These are phyloP conservation scores for Penicillium egyptiacum DNA, from an alignment of 495 filamentous ascomycete species.

Conservation along the genomic window DNA sequence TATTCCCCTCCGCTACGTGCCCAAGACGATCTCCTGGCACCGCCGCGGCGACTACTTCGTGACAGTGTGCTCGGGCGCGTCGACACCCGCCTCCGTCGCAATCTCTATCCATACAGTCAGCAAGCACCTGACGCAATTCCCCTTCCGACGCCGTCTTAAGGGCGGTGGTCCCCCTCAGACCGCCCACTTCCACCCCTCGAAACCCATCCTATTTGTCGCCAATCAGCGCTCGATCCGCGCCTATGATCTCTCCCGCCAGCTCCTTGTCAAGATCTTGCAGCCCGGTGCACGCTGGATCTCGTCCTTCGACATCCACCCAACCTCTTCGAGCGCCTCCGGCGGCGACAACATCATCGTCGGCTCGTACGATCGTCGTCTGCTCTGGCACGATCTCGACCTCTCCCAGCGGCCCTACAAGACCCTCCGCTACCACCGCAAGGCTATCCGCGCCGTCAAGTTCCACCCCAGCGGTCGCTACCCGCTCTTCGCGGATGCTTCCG, in stretches of 20 bases:
- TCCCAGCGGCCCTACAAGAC: slow-evolving; percentile 91
- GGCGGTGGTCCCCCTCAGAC: slow-evolving; percentile 81
- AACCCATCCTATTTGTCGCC: slow-evolving; percentile 92
- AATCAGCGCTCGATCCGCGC: slow-evolving; percentile 88
- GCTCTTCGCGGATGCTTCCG: slow-evolving; percentile 87
- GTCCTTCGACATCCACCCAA: slow-evolving; percentile 85
- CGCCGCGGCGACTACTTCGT: slow-evolving; percentile 91
- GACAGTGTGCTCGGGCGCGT: slow-evolving; percentile 77
- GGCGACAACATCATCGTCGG: slow-evolving; percentile 93
- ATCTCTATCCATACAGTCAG: slow-evolving; percentile 94
- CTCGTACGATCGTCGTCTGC: slow-evolving; percentile 86
- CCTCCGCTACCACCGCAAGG: slow-evolving; percentile 87
- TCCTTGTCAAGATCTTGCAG: slow-evolving; percentile 85
- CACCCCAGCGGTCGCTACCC: slow-evolving; percentile 77
- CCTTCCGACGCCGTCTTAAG: slow-evolving; percentile 76
- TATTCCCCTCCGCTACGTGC: slow-evolving; percentile 72
- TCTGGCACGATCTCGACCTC: slow-evolving; percentile 97
- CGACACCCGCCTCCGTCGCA: slow-evolving; percentile 64
- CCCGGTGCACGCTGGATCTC: slow-evolving; percentile 96
- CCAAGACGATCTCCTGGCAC: slow-evolving; percentile 95
- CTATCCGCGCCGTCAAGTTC: slow-evolving; percentile 82
- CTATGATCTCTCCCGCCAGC: slow-evolving; percentile 87
- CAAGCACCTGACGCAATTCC: slow-evolving; percentile 90
- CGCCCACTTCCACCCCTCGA: slow-evolving; percentile 88
- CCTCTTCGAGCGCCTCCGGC: slow-evolving; percentile 51